These are phyloP conservation scores for Citrus medica DNA, from an alignment of 345 rosid species.

Conservation along the genomic window DNA sequence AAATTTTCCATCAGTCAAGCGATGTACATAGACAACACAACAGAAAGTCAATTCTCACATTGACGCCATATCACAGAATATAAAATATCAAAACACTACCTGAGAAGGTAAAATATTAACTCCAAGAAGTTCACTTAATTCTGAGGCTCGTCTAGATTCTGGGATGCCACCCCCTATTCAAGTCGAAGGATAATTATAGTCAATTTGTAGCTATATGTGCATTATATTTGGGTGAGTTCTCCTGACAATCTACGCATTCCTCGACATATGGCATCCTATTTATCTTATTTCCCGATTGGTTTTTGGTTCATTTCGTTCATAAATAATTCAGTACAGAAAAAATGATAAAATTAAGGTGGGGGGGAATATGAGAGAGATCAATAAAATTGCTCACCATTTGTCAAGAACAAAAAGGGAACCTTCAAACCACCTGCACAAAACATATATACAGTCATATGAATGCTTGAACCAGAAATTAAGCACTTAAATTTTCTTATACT, in stretches of 20 bases:
- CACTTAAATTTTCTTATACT: background rate
- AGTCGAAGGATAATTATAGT: background rate
- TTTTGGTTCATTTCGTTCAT: background rate
- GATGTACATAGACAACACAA: background rate
- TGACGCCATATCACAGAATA: background rate
- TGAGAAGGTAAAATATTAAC: constrained; percentile 42
- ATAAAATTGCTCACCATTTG: constrained; percentile 36
- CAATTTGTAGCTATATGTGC: background rate
- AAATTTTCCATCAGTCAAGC: constrained; percentile 22
- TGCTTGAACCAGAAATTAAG: background rate
- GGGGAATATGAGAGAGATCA: background rate
- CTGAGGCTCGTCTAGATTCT: constrained; percentile 38
- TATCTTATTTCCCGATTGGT: background rate
- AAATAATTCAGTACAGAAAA: background rate
- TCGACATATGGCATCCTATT: background rate
- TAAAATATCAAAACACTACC: constrained; percentile 15
- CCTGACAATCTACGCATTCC: background rate
- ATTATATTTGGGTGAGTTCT: background rate
- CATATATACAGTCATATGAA: background rate
- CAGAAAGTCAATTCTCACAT: background rate
- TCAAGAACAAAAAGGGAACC: constrained; percentile 46
- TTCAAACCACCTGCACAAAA: constrained; percentile 32
- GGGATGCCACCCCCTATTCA: constrained; percentile 49
- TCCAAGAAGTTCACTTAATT: constrained; percentile 38
- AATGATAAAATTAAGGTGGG: background rate